Evolutionary conservation across 306 rosid genomes (phyloP).

Genomic region (Aeschynomene evenia): DNA sequence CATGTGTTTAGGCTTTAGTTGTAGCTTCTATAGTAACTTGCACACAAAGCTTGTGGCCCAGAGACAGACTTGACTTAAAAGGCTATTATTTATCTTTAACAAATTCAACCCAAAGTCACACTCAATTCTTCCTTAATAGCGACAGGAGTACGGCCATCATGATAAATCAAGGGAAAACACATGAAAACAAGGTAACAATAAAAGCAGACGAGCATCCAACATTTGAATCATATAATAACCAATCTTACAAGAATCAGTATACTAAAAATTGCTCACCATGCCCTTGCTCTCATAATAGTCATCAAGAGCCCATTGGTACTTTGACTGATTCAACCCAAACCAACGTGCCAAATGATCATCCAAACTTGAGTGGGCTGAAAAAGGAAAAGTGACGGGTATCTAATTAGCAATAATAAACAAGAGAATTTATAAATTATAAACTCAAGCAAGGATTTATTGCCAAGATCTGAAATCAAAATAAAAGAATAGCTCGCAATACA

Average conservation of each 20-base stretch:
- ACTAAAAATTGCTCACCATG: constrained; percentile 56
- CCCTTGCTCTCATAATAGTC: constrained; percentile 94
- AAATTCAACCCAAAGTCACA: constrained; percentile 4
- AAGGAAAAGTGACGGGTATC: not conserved
- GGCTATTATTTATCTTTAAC: not conserved
- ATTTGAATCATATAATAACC: not conserved
- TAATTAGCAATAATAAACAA: constrained; percentile 6
- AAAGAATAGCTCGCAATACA: not conserved
- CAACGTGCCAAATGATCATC: constrained; percentile 98
- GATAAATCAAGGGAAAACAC: constrained; percentile 13
- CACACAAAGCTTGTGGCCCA: constrained; percentile 8
- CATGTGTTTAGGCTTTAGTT: not conserved
- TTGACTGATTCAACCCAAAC: constrained; percentile 97
- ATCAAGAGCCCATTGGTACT: constrained; percentile 98
- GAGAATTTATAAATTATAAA: not conserved
- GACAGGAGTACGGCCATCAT: not conserved
- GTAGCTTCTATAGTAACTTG: constrained; percentile 17
- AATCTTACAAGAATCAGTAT: constrained; percentile 6
- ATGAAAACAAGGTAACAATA: not conserved
- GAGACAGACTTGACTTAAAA: constrained; percentile 7
- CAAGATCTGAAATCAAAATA: not conserved
- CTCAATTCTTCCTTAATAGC: not conserved
- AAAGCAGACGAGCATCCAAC: not conserved
- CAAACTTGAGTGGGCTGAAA: constrained; percentile 86
- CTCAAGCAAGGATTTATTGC: not conserved